Percentiles rank a stretch among this genome's conserved stretches.
phyloP scores from a whole-genome alignment of 176 grass and related monocot genomes.

The Themeda triandra region DNA sequence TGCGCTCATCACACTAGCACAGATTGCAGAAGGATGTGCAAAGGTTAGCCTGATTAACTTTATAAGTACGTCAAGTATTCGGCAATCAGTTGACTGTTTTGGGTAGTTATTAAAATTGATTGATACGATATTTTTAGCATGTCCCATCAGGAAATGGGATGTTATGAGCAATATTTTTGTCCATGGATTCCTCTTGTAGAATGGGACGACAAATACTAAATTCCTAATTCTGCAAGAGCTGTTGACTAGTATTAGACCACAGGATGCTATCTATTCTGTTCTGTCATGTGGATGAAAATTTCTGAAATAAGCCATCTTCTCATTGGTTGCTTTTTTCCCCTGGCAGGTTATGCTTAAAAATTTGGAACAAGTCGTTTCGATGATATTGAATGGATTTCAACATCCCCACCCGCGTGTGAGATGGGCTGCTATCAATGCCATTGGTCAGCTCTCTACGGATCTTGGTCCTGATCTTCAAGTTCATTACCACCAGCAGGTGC shows the following conservation, averaged over 20 bases:
- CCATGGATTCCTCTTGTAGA: not conserved
- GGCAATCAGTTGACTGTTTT: not conserved
- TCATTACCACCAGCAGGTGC: constrained; percentile 85
- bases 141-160: not conserved
- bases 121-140: not conserved
- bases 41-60: constrained; percentile 51
- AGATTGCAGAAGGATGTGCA: constrained; percentile 98
- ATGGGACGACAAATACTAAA: not conserved
- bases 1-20: constrained; percentile 86
- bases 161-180: not conserved
- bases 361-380: constrained; percentile 86
- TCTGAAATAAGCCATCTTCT: constrained; percentile 10
- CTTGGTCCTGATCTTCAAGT: constrained; percentile 92
- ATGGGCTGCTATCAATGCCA: constrained; percentile 96
- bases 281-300: not conserved
- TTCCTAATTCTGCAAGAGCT: not conserved
- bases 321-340: constrained; percentile 11
- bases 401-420: constrained; percentile 85
- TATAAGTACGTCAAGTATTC: not conserved
- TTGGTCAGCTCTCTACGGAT: constrained; percentile 95
- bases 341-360: constrained; percentile 94
- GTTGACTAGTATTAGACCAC: not conserved
- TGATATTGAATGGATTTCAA: constrained; percentile 88
- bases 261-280: not conserved
- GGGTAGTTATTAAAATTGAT: not conserved